phyloP scores from a whole-genome alignment of 768 basidiomycete genomes.

The Tylopilus vinaceipallidus region DNA sequence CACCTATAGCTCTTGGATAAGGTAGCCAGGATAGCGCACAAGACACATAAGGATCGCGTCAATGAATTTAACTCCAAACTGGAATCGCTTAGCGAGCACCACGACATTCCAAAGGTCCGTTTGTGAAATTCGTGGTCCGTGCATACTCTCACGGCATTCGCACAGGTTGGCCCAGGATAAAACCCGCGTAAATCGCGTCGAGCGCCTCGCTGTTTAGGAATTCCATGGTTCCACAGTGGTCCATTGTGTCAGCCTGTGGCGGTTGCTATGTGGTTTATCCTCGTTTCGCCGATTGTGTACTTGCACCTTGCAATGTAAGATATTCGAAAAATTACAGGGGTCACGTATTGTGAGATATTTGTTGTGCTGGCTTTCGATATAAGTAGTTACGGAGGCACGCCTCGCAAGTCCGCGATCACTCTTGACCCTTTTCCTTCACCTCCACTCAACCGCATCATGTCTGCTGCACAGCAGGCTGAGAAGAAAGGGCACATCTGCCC shows the following conservation, averaged over 20 bases:
- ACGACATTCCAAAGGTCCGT: constrained; percentile 88
- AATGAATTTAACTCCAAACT: constrained; percentile 86
- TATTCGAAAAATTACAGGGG: constrained; percentile 25
- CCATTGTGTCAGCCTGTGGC: constrained; percentile 17
- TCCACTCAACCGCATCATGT: constrained; percentile 35
- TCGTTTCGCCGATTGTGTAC: constrained; percentile 21
- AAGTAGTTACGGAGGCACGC: constrained; percentile 36
- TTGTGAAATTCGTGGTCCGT: constrained; percentile 25
- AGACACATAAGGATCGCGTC: constrained; percentile 93
- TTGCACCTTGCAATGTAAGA: constrained; percentile 22
- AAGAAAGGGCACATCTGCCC: constrained; percentile 55
- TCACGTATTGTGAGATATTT: constrained; percentile 37
- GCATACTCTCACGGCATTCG: constrained; percentile 26
- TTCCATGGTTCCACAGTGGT: constrained; percentile 9
- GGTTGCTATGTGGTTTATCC: constrained; percentile 17
- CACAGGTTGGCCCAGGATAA: constrained; percentile 87
- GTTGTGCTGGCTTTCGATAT: constrained; percentile 34
- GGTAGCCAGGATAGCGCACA: constrained; percentile 73
- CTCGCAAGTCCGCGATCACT: constrained; percentile 34
- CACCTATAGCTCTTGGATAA: constrained; percentile 62
- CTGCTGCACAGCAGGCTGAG: constrained; percentile 33
- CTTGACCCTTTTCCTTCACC: constrained; percentile 38
- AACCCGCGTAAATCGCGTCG: constrained; percentile 32
- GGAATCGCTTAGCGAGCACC: constrained; percentile 87
- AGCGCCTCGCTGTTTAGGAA: constrained; percentile 18